Evolutionary conservation across 441 rosid species (phyloP), one percentile per base, ranked within the genome.

Genomic region (Mallotus repandus): DNA sequence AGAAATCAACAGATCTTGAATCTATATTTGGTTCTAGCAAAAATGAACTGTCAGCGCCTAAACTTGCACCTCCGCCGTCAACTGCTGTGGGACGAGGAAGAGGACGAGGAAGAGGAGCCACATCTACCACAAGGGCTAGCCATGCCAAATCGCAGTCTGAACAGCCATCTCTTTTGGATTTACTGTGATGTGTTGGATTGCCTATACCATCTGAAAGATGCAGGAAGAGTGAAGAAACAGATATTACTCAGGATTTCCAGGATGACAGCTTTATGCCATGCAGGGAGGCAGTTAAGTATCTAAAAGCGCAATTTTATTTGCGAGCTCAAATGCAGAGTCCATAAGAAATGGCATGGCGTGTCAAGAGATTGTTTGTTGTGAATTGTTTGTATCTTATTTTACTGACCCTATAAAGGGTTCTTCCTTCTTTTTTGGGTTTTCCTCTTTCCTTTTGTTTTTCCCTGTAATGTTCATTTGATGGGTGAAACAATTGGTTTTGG

Each of bases 21-120:
- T 92, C 99, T 25, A 89, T 92, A 77, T 92, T 89, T 77, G 78
- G 84, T 83, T 83, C 94, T 49, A 81, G 79, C 85, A 88, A 79
- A 81, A 84, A 83, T n/a, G 93, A 84, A 43, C 84, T 80, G 43
- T 54, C 84, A n/a, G 92, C 93, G 63, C 86, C 85, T 41, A 90
- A 81, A 82, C 93, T 91, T 58, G 93, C 98, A 55, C 97, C 96
- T 0, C 98, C 97, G 0, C 97, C 97, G 35, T 83, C 80, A 50
- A 80, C 81, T 71, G 88, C 89, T 19, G 91, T 87, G 66, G 96
- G 92, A 43, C 85, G 93, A 80, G 94, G 97, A 61, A 84, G 97
- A 75, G 98, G 97, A 48, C 83, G 93, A 73, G 97, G 94, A 68
- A 86, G 88, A 55, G 89, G 89, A 4, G 69, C 68, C 8, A 63